Evolutionary conservation across 805 yeast genomes (phyloP), one percentile per base, ranked within the genome.

Genomic region (Ogataea angusta): DNA sequence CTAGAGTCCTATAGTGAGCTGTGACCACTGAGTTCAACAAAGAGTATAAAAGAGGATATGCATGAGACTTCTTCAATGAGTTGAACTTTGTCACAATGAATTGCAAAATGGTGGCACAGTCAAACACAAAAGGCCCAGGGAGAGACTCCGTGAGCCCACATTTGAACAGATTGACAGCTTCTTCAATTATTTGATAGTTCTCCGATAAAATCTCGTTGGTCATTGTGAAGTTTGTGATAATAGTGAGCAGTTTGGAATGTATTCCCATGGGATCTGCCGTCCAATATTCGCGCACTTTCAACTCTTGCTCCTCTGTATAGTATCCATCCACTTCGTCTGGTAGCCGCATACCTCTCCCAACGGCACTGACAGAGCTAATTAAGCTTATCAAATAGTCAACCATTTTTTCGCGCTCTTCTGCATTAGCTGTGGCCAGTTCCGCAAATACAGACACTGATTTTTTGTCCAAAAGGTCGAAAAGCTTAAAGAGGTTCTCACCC

Each of bases 261-360:
- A 80, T 59, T 2, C 54, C 48, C 21, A 66, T 49, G 2, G 78
- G 75, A 54, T 81, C 85, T 10, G 53, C 44, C 0, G 42, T 30
- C 84, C 86, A 79, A 51, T 67, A 77, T 15, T 53, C 51, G 18
- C 60, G 62, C n/a, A 64, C 39, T 10, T 24, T 26, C 9, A 16
- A 17, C 16, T 56, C 45, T 36, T 71, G 69, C 12, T 61, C 66
- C 6, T 47, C 52, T 17, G 64, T 64, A 30, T 60, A 64, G 16
- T 61, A 60, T 9, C 68, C 73, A 30, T 67, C 71, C 35, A 54
- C 47, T 17, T 80, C 87, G 28, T 70, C 78, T 0, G 86, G 81
- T 2, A 74, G 60, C 36, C 76, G 76, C 53, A 83, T 60, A 0
- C 89, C 87, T 41, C 80, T 82, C 0, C 88, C 93, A 3, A 87